Conservation (phyloP, 805 yeast species). For the Candida sithepensis region DNA sequence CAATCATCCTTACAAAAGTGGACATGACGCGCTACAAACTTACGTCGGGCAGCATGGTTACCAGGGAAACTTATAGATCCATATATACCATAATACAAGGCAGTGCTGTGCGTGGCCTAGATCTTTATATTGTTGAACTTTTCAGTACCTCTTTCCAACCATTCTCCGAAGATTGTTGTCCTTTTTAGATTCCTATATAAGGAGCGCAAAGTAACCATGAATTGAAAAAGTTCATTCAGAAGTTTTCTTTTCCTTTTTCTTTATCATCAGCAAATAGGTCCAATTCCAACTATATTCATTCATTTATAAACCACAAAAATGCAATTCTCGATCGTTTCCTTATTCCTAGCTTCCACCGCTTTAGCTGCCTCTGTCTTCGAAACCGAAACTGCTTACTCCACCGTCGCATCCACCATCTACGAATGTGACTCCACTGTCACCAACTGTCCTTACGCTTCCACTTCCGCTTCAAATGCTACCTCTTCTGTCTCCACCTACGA, state of each 20-base stretch:
- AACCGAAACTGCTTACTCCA: constrained; percentile 34
- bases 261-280: not conserved
- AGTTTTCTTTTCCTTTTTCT: constrained; percentile 3
- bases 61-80: no score
- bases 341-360: constrained; percentile 36
- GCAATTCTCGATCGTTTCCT: constrained; percentile 44
- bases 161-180: no score
- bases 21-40: no score
- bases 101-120: no score
- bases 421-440: constrained; percentile 37
- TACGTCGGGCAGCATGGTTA: no score
- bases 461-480: constrained; percentile 21
- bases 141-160: no score
- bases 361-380: constrained; percentile 28
- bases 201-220: no score
- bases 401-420: constrained; percentile 37
- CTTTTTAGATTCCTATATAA: no score
- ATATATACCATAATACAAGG: no score
- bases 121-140: no score
- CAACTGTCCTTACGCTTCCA: constrained; percentile 20
- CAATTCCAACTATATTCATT: constrained; percentile 26
- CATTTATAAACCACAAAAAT: constrained; percentile 30
- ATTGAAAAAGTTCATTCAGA: no score
- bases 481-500: constrained; percentile 30
- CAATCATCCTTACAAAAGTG: no score